phyloP scores from a whole-genome alignment of 768 basidiomycete genomes.

The Pleurotus eryngii region DNA sequence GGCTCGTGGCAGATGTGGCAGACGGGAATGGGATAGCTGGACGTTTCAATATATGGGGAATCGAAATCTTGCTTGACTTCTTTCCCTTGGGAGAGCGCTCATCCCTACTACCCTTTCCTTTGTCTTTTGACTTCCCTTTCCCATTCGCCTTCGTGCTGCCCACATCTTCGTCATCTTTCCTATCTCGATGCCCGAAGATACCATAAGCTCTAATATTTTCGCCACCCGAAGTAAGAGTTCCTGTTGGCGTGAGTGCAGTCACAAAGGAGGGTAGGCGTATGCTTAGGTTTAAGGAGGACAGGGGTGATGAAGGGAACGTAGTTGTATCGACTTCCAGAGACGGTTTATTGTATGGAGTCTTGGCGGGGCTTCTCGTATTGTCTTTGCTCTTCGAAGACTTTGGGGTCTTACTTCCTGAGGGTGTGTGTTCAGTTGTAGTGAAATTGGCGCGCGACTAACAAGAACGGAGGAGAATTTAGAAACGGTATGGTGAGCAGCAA shows the following conservation, averaged over 20 bases:
- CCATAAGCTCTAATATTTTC: constrained; percentile 2
- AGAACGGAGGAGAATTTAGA: too few species aligned
- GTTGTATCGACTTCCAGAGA: constrained; percentile 2
- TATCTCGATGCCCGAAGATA: background rate
- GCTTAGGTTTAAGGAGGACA: constrained; percentile 3
- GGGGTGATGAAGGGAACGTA: background rate
- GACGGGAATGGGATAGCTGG: constrained; percentile 2
- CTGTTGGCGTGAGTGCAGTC: background rate
- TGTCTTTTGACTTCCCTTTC: constrained; percentile 14
- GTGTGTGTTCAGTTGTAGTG: background rate
- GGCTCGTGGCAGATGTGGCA: background rate
- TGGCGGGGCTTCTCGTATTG: background rate
- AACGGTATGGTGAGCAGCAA: too few species aligned
- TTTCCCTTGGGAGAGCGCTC: constrained; percentile 23
- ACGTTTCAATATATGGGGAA: constrained; percentile 9
- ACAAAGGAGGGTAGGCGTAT: constrained; percentile 4
- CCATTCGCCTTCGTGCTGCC: constrained; percentile 11
- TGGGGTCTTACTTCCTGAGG: background rate
- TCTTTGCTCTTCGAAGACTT: background rate
- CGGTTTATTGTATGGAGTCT: background rate
- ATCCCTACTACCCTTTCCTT: constrained; percentile 22
- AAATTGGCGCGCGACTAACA: too few species aligned
- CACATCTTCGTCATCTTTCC: background rate
- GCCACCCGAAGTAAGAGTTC: constrained; percentile 1
- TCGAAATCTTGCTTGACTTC: constrained; percentile 14